These are phyloP conservation scores for Lentinula sp. DNA, from an alignment of 768 basidiomycete species.

Conservation along the genomic window DNA sequence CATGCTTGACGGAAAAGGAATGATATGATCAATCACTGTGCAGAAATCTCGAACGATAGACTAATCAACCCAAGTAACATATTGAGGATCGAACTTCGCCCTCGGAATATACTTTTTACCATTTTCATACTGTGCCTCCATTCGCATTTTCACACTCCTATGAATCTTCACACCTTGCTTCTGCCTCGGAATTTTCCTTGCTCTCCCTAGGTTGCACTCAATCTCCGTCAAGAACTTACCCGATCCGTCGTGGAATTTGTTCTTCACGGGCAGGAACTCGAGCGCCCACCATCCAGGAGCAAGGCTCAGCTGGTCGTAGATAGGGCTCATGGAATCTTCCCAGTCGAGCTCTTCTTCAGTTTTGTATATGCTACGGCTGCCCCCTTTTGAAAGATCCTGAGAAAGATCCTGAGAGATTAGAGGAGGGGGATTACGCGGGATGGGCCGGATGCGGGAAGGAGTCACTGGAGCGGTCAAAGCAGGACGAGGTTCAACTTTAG, in stretches of 20 bases:
- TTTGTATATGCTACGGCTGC: constrained; percentile 16
- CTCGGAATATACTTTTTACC: constrained; percentile 3
- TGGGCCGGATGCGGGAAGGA: constrained; percentile 12
- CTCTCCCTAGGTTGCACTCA: constrained; percentile 32
- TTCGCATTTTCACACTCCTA: constrained; percentile 38
- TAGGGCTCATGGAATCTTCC: constrained; percentile 44
- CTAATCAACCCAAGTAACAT: constrained; percentile 5
- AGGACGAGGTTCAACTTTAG: constrained; percentile 32
- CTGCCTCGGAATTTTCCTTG: constrained; percentile 32
- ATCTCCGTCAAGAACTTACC: constrained; percentile 3
- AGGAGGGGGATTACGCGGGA: constrained; percentile 13
- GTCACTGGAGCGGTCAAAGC: constrained; percentile 24
- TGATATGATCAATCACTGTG: no score
- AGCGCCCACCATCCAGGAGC: constrained; percentile 58
- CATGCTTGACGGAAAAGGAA: no score
- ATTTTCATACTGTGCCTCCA: constrained; percentile 25
- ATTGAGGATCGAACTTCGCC: background rate
- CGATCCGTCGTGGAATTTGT: constrained; percentile 29
- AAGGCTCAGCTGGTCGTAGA: constrained; percentile 51
- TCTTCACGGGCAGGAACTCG: constrained; percentile 41
- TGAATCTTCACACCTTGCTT: constrained; percentile 35
- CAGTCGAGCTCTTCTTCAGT: constrained; percentile 58
- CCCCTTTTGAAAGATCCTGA: constrained; percentile 10
- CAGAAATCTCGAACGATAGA: no score
- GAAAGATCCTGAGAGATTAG: background rate